A percentile compares a stretch with the other conserved stretches of the same genome.
phyloP scores from a whole-genome alignment of 2,329 filamentous ascomycete genomes.

The Colletotrichum coccodes region DNA sequence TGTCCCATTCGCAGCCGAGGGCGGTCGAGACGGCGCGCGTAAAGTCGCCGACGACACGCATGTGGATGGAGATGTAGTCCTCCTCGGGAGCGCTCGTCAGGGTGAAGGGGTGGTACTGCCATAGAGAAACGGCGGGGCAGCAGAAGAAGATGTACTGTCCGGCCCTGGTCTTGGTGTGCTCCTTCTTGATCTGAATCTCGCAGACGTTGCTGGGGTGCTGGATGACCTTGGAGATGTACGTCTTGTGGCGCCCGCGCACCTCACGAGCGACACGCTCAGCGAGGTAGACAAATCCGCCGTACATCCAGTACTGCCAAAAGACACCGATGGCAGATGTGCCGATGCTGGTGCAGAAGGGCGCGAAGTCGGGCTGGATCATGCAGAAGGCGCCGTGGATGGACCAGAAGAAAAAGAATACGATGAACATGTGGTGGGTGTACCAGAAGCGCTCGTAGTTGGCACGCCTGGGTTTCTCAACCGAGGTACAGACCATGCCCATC shows the following conservation, averaged over 20 bases:
- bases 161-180: constrained; percentile 82
- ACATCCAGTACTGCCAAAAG: constrained; percentile 93
- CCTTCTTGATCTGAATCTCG: constrained; percentile 93
- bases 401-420: constrained; percentile 92
- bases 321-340: constrained; percentile 75
- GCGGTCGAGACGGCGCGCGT: constrained; percentile 75
- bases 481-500: constrained; percentile 82
- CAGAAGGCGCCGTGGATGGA: constrained; percentile 90
- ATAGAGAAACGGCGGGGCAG: constrained; percentile 86
- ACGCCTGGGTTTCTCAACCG: constrained; percentile 79
- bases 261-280: constrained; percentile 83
- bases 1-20: constrained; percentile 80
- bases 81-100: constrained; percentile 89
- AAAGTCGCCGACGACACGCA: constrained; percentile 86
- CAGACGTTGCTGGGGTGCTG: constrained; percentile 90
- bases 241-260: constrained; percentile 83
- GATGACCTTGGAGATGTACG: constrained; percentile 88
- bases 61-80: constrained; percentile 89
- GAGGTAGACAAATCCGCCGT: constrained; percentile 82
- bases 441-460: constrained; percentile 91
- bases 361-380: constrained; percentile 88
- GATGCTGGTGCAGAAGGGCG: constrained; percentile 79
- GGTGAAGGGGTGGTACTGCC: constrained; percentile 91
- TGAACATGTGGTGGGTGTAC: constrained; percentile 90
- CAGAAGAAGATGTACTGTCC: constrained; percentile 92